Base-by-base conservation (phyloP, 2,329 filamentous ascomycete genomes). In the Colletotrichum gigasporum region DNA sequence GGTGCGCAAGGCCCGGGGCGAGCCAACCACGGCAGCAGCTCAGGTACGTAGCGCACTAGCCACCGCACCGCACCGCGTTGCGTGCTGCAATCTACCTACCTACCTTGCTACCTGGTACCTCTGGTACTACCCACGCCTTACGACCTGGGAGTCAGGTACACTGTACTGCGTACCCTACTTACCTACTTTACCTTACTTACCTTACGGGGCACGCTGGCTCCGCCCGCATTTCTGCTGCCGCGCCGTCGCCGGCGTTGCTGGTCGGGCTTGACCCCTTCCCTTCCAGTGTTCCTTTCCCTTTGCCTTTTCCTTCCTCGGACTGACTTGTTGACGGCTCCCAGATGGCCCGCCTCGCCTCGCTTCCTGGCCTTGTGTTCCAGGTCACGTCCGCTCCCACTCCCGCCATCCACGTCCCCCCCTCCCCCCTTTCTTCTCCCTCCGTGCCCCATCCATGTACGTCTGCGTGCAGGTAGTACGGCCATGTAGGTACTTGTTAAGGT, bases 401-500 rank as follows among this genome's bases (percentile, higher is more conserved):
- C 55, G 11, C 24, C 7, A 32, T 44, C 37, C 41, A 45, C 39
- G 20, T 45, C 37, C 39, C 14, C 35, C n/a, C 18, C 30, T 32
- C 16, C 14, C 4, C 41, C 26, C 35, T 26, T 28, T 39, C 39
- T 50, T 20, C 32, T 35, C 22, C 42, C 48, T 54, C 57, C 57
- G 41, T 55, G 50, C 57, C 30, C 57, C 50, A 62, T 55, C 34
- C 62, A 65, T 65, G 57, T 61, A 54, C 57, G 48, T 61, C 35
- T 65, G 34, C 62, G 22, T 44, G 28, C 57, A 62, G 50, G 48
- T 53, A 22, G 39, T 35, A 55, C 56, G 44, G 34, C 30, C n/a
- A n/a, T n/a, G n/a, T 50, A 47, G 42, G 48, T 65, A 65, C 62
- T 65, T 65, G 56, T 62, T 55, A 62, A 65, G 57, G 56, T 62